Evolutionary conservation across 2,329 filamentous ascomycete species (phyloP).

Genomic region (Neonectria magnoliae): DNA sequence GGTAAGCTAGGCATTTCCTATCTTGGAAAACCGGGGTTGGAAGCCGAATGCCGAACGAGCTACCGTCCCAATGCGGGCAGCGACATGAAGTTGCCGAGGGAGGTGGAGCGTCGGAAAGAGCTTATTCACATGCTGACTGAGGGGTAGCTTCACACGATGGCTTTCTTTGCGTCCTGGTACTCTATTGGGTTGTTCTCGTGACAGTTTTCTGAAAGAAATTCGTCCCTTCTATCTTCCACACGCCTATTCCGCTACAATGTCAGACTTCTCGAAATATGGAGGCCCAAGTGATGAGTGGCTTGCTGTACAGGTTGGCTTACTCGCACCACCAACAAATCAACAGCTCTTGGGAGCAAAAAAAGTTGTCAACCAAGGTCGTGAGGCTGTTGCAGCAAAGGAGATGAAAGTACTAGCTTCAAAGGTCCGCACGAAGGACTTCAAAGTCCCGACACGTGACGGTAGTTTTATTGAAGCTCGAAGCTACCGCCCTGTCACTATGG

Average conservation of each 20-base stretch:
- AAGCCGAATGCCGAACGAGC: background rate
- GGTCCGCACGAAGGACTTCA: constrained; percentile 49
- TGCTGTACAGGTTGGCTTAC: constrained; percentile 44
- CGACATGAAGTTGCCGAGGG: background rate
- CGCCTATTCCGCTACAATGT: constrained; percentile 18
- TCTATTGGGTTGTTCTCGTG: background rate
- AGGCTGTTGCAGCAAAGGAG: constrained; percentile 17
- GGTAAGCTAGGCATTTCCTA: background rate
- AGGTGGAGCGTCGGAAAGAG: background rate
- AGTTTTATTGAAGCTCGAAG: constrained; percentile 24
- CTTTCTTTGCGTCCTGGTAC: background rate
- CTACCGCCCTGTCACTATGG: constrained; percentile 18
- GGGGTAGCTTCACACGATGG: too few relatives aligned
- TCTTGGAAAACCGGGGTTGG: background rate
- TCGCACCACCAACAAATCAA: constrained; percentile 3
- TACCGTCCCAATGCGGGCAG: too few relatives aligned
- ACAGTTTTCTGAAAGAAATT: background rate
- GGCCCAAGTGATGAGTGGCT: constrained; percentile 56
- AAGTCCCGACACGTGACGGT: constrained; percentile 22
- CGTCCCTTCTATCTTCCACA: background rate
- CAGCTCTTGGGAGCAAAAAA: constrained; percentile 24
- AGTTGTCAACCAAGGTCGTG: constrained; percentile 20
- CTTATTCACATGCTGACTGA: background rate
- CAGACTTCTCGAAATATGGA: constrained; percentile 50
- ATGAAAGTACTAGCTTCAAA: constrained; percentile 30